Conservation (phyloP, 495 filamentous ascomycete species). For the Penicillium canescens region DNA sequence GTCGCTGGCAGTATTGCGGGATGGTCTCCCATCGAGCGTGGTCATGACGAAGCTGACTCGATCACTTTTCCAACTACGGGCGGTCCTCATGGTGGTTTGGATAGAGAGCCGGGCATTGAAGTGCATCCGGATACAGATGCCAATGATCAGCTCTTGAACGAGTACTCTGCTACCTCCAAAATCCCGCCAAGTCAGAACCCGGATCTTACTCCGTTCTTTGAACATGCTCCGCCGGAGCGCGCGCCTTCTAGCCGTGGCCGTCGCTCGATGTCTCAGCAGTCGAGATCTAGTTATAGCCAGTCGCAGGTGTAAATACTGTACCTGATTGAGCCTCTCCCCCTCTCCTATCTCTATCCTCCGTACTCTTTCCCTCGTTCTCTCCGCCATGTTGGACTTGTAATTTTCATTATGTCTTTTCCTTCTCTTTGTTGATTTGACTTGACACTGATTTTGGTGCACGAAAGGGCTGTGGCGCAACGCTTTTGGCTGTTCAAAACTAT, state of each 20-base stretch:
- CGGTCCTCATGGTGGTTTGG: slow-evolving; percentile 45
- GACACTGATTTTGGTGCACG: not conserved
- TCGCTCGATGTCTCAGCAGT: slow-evolving; percentile 40
- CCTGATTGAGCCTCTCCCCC: too few species aligned
- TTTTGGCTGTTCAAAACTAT: slow-evolving; percentile 1
- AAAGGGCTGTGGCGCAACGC: slow-evolving; percentile 1
- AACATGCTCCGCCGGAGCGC: slow-evolving; percentile 41
- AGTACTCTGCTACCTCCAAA: slow-evolving; percentile 40
- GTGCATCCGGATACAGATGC: slow-evolving; percentile 58
- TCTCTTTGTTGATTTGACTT: not conserved
- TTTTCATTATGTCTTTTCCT: not conserved
- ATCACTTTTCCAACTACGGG: slow-evolving; percentile 45
- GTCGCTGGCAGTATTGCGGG: slow-evolving; percentile 84
- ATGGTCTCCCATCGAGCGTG: slow-evolving; percentile 81
- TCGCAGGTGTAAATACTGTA: slow-evolving; percentile 19
- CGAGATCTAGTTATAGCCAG: slow-evolving; percentile 40
- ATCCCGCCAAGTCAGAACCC: slow-evolving; percentile 61
- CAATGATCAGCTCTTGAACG: slow-evolving; percentile 54
- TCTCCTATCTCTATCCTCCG: not conserved
- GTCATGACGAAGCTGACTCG: slow-evolving; percentile 49
- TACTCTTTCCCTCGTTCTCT: not conserved
- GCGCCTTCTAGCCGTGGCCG: slow-evolving; percentile 40
- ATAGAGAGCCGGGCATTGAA: slow-evolving; percentile 53
- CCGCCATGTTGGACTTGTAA: not conserved
- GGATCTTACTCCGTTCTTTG: slow-evolving; percentile 54